A percentile compares a stretch with the other conserved stretches of the same genome.
Evolutionary conservation across 116 monocot genomes (phyloP).

Genomic region (Dioscorea cayenensis): DNA sequence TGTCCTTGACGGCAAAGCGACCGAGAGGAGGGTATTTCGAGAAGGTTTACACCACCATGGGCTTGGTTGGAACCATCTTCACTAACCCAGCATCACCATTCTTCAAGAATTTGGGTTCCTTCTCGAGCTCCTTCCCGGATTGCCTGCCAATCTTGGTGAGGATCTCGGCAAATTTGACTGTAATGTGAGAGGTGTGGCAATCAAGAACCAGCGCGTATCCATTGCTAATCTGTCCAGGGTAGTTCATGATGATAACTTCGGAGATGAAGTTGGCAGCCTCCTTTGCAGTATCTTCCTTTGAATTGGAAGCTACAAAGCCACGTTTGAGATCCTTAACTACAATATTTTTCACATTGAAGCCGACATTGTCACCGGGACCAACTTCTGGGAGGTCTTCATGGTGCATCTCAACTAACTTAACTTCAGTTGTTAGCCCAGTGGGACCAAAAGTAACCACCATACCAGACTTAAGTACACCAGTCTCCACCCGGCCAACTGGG

Average conservation of each 20-base stretch:
- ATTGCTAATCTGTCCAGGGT: slow-evolving; percentile 42
- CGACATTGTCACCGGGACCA: slow-evolving; percentile 39
- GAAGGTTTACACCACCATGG: slow-evolving; percentile 43
- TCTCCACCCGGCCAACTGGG: slow-evolving; percentile 41
- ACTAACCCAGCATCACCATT: slow-evolving; percentile 36
- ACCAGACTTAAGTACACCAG: slow-evolving; percentile 32
- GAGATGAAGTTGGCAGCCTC: slow-evolving; percentile 42
- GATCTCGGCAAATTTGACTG: slow-evolving; percentile 40
- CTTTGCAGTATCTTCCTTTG: slow-evolving; percentile 37
- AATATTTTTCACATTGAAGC: slow-evolving; percentile 40
- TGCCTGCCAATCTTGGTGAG: slow-evolving; percentile 39
- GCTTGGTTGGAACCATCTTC: slow-evolving; percentile 45
- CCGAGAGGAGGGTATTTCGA: slow-evolving; percentile 32
- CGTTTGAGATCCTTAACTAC: slow-evolving; percentile 38
- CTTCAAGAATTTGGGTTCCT: slow-evolving; percentile 42
- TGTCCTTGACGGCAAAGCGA: slow-evolving; percentile 42
- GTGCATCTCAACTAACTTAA: slow-evolving; percentile 47
- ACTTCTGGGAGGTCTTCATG: slow-evolving; percentile 35
- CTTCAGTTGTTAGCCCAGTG: slow-evolving; percentile 36
- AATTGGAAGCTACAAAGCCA: slow-evolving; percentile 35
- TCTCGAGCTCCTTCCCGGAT: slow-evolving; percentile 40
- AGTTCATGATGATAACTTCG: slow-evolving; percentile 45
- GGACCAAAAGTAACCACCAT: slow-evolving; percentile 46
- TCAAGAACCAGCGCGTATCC: slow-evolving; percentile 39
- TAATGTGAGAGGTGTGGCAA: slow-evolving; percentile 41